Base-by-base conservation (phyloP, 2,329 filamentous ascomycete genomes). In the Coleophoma eucalyptorum region DNA sequence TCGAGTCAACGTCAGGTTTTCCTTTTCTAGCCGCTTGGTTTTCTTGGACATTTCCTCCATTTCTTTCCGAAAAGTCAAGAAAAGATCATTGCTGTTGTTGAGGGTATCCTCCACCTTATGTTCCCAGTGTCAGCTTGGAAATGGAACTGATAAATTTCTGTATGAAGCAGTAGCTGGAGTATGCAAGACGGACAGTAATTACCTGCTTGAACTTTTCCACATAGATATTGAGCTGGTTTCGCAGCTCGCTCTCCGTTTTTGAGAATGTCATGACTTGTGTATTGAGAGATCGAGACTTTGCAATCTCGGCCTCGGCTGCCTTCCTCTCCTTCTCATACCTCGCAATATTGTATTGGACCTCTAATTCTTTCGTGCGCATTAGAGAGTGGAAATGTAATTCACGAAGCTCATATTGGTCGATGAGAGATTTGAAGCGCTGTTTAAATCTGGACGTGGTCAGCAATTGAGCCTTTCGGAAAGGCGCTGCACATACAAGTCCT, bases 41-140 rank as follows among this genome's bases (percentile, higher is more conserved):
- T 97, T 97, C 75, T 97, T 97, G 1, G 92, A 96, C 92, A 97
- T 97, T 65, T 97, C 94, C 72, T 97, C 94, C 92, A 97, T 97
- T 72, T 97, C 94, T 73, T 96, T 97, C 49, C 93, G 84, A 72
- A 97, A 97, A 1, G 94, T 97, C 59, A 97, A 76, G 70, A 97
- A 97, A 49, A 97, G 77, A 67, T 97, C 94, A 74, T 97, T 97
- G 71, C 90, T 96, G 68, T 97, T 97, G 72, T 97, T 97, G 47
- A 97, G 80, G 35, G 93, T 97, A 72, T 97, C 94, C 80, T 97
- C 93, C 67, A 97, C 93, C 93, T 97, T 76, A 70, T 60, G 70
- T 38, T 38, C 15, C 35, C 13, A 18, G 16, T 38, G 35, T 38
- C 35, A 38, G 35, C 35, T n/a, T 18, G 26, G 26, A 26, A 26